A percentile compares a stretch with the other conserved stretches of the same genome.
These are phyloP conservation scores for Starmerella bombicola DNA, from an alignment of 805 yeast species.

Conservation along the genomic window DNA sequence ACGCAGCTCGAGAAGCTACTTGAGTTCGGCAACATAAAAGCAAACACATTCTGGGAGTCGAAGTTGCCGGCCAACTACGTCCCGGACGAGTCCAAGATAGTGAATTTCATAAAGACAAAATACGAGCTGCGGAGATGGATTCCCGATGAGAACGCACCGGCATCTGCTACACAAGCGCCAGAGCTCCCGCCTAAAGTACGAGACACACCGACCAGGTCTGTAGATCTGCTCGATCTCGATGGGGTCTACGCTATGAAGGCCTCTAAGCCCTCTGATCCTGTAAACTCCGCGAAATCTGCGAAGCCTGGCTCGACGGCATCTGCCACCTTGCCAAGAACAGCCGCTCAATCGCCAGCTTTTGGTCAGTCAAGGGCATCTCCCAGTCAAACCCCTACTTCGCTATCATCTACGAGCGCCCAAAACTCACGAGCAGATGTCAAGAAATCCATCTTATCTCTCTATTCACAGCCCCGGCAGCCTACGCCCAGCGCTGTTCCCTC, in stretches of 20 bases:
- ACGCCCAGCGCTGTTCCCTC: slow-evolving; percentile 13
- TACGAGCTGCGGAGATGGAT: slow-evolving; percentile 88
- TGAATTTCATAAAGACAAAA: slow-evolving; percentile 81
- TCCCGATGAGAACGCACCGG: slow-evolving; percentile 25
- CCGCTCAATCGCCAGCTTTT: neutral
- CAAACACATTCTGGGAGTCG: slow-evolving; percentile 77
- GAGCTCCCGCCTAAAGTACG: neutral
- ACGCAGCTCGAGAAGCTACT: slow-evolving; percentile 76
- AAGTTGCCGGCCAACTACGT: slow-evolving; percentile 55
- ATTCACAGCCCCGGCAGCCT: slow-evolving; percentile 33
- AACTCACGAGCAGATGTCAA: slow-evolving; percentile 68
- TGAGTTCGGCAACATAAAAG: slow-evolving; percentile 71
- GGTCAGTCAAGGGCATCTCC: neutral
- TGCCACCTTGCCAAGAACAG: neutral
- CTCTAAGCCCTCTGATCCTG: neutral
- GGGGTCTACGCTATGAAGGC: slow-evolving; percentile 6
- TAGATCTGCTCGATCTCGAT: slow-evolving; percentile 17
- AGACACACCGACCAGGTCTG: slow-evolving; percentile 8
- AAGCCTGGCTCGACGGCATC: neutral
- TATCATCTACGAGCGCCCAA: slow-evolving; percentile 4
- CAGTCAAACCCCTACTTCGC: neutral
- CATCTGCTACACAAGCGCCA: slow-evolving; percentile 11
- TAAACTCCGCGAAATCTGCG: neutral
- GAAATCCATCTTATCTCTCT: slow-evolving; percentile 79
- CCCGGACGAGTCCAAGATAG: slow-evolving; percentile 77